Evolutionary conservation across 805 yeast species (phyloP).

Genomic region (Kodamaea kaohsiungensis): DNA sequence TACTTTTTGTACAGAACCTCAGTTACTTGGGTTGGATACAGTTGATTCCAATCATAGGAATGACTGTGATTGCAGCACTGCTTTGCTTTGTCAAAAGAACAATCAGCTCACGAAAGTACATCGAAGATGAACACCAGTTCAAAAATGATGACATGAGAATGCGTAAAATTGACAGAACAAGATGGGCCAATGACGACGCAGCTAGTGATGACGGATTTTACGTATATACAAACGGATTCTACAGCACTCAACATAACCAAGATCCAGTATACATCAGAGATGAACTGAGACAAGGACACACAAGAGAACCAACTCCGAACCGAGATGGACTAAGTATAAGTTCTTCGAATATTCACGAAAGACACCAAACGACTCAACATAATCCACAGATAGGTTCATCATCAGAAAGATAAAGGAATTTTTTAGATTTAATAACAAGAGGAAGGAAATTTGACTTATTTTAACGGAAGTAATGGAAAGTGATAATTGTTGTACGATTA

Average conservation of each 20-base stretch:
- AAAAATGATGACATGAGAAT: slow-evolving; percentile 38
- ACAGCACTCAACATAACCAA: slow-evolving; percentile 17
- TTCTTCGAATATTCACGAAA: not conserved
- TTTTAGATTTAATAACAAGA: not conserved
- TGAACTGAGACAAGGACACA: not conserved
- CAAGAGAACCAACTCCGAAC: not conserved
- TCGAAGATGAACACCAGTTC: slow-evolving; percentile 31
- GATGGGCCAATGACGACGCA: slow-evolving; percentile 16
- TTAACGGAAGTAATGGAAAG: not conserved
- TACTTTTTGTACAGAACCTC: slow-evolving; percentile 73
- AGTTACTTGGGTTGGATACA: slow-evolving; percentile 87
- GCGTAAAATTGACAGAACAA: slow-evolving; percentile 15
- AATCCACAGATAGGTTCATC: not conserved
- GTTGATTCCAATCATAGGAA: slow-evolving; percentile 63
- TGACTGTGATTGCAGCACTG: slow-evolving; percentile 63
- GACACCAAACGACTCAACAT: not conserved
- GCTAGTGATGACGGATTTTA: slow-evolving; percentile 46
- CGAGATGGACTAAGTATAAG: not conserved
- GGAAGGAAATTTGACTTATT: not conserved
- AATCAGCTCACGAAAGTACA: slow-evolving; percentile 49
- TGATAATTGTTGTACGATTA: not conserved
- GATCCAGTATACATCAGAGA: slow-evolving; percentile 8
- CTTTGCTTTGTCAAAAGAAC: slow-evolving; percentile 75
- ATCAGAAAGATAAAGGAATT: not conserved
- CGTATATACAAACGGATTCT: slow-evolving; percentile 44